Conservation (phyloP, 1,284 basidiomycete species). For the Malassezia psittaci region DNA sequence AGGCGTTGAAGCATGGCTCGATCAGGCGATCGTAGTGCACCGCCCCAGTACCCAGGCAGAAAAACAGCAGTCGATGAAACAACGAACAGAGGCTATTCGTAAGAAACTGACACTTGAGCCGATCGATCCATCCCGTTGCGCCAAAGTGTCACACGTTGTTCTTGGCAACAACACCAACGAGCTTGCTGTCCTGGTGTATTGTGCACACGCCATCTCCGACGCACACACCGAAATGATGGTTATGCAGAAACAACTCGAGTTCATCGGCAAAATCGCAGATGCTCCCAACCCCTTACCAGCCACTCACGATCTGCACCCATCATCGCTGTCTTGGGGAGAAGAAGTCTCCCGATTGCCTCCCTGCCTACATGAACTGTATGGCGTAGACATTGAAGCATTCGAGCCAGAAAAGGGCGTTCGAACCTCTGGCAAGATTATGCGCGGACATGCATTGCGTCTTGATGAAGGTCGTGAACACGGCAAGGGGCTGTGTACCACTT, state of each 20-base stretch:
- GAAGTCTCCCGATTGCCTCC: constrained; percentile 5
- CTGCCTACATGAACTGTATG: constrained; percentile 9
- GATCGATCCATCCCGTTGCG: neutral
- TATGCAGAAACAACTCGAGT: constrained; percentile 2
- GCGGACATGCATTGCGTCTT: neutral
- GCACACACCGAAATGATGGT: constrained; percentile 5
- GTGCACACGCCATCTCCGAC: constrained; percentile 15
- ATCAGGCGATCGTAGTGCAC: neutral
- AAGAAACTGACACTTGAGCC: neutral
- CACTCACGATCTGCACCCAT: constrained; percentile 4
- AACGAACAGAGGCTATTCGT: constrained; percentile 5
- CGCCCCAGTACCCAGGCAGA: neutral
- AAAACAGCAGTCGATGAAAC: neutral
- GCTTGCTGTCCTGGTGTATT: constrained; percentile 4
- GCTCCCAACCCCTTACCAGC: constrained; percentile 2
- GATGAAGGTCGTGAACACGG: constrained; percentile 2
- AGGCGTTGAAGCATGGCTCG: constrained; percentile 5
- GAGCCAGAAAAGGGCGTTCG: neutral
- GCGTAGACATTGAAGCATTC: constrained; percentile 3
- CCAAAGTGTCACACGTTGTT: constrained; percentile 2
- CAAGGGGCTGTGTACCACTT: neutral
- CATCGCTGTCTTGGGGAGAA: constrained; percentile 6
- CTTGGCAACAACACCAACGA: constrained; percentile 1
- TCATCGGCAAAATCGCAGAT: neutral
- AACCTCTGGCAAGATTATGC: neutral